Conservation (phyloP, 768 basidiomycete genomes). For the Suillus cothurnatus region DNA sequence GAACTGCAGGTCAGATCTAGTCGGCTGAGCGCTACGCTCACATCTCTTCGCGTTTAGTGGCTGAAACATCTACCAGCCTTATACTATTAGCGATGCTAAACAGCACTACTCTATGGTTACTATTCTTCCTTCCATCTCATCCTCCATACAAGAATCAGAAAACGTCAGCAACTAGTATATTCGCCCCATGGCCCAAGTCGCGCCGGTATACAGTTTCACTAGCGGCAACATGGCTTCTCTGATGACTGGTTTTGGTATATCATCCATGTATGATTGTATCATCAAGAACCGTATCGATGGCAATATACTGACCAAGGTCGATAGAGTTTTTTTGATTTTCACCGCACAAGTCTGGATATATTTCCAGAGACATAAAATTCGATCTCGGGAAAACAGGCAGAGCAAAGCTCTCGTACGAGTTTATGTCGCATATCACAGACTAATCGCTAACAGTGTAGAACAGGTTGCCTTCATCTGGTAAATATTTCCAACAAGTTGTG, state of each 20-base stretch:
- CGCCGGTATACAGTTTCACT: background rate
- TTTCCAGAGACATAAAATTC: background rate
- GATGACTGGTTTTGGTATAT: constrained; percentile 5
- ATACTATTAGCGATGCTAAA: background rate
- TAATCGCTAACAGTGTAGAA: background rate
- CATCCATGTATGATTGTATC: background rate
- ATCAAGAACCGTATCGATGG: background rate
- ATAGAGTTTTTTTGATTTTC: constrained; percentile 1
- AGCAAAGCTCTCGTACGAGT: background rate
- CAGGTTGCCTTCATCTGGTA: constrained; percentile 4
- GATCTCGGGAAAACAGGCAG: background rate
- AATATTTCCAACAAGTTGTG: background rate
- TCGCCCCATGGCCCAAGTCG: background rate
- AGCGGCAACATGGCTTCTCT: background rate
- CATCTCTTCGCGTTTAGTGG: background rate
- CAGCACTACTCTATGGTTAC: background rate
- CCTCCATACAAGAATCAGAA: background rate
- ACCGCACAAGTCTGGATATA: constrained; percentile 3
- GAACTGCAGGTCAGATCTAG: too few species aligned
- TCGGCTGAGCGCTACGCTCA: background rate
- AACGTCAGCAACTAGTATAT: background rate
- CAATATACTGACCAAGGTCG: background rate
- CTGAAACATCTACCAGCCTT: background rate
- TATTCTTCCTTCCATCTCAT: background rate
- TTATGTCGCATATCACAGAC: background rate